Conservation (phyloP, 1,284 basidiomycete genomes). For the Malassezia arunalokei region DNA sequence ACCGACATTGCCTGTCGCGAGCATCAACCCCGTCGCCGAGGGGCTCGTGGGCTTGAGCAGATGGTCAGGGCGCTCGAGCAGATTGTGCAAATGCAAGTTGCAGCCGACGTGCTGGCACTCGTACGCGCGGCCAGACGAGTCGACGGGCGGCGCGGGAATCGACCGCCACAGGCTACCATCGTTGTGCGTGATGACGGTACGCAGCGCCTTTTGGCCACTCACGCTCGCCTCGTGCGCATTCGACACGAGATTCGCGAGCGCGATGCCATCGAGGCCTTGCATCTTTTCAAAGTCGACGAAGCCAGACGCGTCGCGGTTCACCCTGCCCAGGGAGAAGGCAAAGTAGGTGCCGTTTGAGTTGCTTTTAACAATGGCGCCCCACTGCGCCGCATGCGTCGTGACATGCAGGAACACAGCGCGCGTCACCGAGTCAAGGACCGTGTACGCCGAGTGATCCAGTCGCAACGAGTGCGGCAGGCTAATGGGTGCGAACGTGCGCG, state of each 20-base stretch:
- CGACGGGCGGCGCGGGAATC: conserved; percentile 60
- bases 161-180: conserved; percentile 88
- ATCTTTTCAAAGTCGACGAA: conserved; percentile 98
- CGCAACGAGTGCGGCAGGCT: conserved; percentile 80
- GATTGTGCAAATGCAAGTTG: conserved; percentile 80
- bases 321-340: conserved; percentile 68
- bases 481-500: conserved; percentile 66
- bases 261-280: conserved; percentile 87
- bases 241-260: conserved; percentile 75
- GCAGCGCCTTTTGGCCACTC: conserved; percentile 63
- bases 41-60: conserved; percentile 84
- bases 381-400: conserved; percentile 70
- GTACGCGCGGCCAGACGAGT: conserved; percentile 67
- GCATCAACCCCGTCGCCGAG: conserved; percentile 77
- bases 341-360: conserved; percentile 98
- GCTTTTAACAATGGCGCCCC: conserved; percentile 83
- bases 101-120: conserved; percentile 65
- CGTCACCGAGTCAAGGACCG: conserved; percentile 84
- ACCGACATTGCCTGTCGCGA: conserved; percentile 96
- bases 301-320: conserved; percentile 73
- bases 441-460: conserved; percentile 79
- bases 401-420: conserved; percentile 87
- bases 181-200: conserved; percentile 85
- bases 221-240: conserved; percentile 67
- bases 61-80: conserved; percentile 80